Evolutionary conservation across 441 rosid genomes (phyloP).

Genomic region (Raphanus hybrid): DNA sequence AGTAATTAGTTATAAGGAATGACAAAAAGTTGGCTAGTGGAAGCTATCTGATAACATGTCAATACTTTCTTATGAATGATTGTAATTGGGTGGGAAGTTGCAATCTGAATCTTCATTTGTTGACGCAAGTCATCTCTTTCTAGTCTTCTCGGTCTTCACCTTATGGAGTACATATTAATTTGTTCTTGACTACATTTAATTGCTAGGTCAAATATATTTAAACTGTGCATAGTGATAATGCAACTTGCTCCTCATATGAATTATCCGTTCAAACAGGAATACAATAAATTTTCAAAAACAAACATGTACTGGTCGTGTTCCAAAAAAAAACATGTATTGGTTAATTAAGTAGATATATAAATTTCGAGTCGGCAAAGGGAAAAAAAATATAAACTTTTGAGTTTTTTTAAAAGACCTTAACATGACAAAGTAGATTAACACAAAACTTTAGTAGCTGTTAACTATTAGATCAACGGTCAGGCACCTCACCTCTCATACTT

Average conservation of each 20-base stretch:
- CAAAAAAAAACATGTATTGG: not conserved
- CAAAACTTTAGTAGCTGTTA: constrained; percentile 1
- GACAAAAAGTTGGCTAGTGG: constrained; percentile 18
- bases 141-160: constrained; percentile 18
- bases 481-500: constrained; percentile 17
- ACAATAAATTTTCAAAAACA: not conserved
- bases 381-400: not conserved
- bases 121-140: constrained; percentile 22
- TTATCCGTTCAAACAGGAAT: not conserved
- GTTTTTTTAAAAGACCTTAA: not conserved
- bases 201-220: constrained; percentile 7
- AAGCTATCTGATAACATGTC: constrained; percentile 8
- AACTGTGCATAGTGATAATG: not conserved
- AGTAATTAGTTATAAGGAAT: constrained; percentile 20
- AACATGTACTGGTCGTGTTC: not conserved
- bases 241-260: constrained; percentile 14
- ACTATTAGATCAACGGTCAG: constrained; percentile 27
- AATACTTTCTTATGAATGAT: not conserved
- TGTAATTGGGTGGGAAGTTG: constrained; percentile 23
- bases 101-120: constrained; percentile 32
- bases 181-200: constrained; percentile 15
- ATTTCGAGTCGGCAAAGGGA: not conserved
- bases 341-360: not conserved
- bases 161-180: constrained; percentile 20
- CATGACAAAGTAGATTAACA: not conserved